These are phyloP conservation scores for Fusarium longipes DNA, from an alignment of 2,329 filamentous ascomycete species.

Conservation along the genomic window DNA sequence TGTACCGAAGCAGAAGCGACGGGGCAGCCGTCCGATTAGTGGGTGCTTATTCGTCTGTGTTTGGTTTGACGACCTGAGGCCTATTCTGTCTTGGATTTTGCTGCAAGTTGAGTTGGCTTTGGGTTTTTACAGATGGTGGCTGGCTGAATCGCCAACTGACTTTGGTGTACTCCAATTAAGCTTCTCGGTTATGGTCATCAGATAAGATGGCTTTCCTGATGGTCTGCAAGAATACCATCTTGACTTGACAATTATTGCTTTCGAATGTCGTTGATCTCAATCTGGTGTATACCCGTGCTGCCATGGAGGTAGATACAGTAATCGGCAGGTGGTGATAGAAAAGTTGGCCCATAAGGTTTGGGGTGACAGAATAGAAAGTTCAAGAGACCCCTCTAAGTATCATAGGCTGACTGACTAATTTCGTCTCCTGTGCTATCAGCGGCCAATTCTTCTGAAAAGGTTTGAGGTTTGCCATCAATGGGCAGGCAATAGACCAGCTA, in stretches of 20 bases:
- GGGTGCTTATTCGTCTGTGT: background rate
- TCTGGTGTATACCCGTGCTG: slow-evolving; percentile 5
- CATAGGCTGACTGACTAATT: too few relatives aligned
- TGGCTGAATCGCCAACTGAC: slow-evolving; percentile 35
- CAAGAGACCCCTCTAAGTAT: too few relatives aligned
- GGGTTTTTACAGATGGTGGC: slow-evolving; percentile 15
- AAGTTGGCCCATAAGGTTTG: too few relatives aligned
- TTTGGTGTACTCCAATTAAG: slow-evolving; percentile 14
- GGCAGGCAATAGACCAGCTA: slow-evolving; percentile 21
- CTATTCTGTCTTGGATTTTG: background rate
- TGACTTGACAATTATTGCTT: background rate
- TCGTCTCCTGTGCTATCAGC: too few relatives aligned
- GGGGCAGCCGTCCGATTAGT: slow-evolving; percentile 32
- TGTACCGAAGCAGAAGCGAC: slow-evolving; percentile 21
- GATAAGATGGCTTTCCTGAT: slow-evolving; percentile 23
- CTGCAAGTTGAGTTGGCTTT: slow-evolving; percentile 15
- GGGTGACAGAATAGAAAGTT: too few relatives aligned
- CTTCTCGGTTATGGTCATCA: slow-evolving; percentile 14
- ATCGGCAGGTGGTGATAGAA: too few relatives aligned
- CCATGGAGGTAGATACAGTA: background rate
- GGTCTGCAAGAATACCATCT: background rate
- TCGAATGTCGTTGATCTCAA: background rate
- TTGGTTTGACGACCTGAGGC: slow-evolving; percentile 16
- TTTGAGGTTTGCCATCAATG: slow-evolving; percentile 13
- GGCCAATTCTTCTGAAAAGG: background rate